A percentile compares a stretch with the other conserved stretches of the same genome.
These are phyloP conservation scores for bread wheat (Triticum aestivum) DNA, from an alignment of 176 grass and related monocot species.

Conservation along the genomic window IWGSC_CS_RefSeq_v2.1 NC_057814.1:634507925-634508424, in stretches of 20 bases:
- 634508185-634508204: constrained; percentile 29
- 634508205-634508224: constrained; percentile 35
- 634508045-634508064: no score
- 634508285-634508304: constrained; percentile 62
- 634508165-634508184: neutral
- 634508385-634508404: neutral
- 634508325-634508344: constrained; percentile 50
- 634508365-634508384: neutral
- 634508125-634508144: neutral
- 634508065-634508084: no score
- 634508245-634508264: constrained; percentile 31
- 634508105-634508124: neutral
- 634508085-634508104: neutral
- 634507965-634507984: no score
- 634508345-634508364: neutral
- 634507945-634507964: no score
- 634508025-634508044: no score
- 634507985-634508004: no score
- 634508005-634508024: no score
- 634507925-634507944: no score
- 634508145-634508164: neutral
- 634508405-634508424: neutral
- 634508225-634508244: constrained; percentile 54
- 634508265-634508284: constrained; percentile 50
- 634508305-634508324: constrained; percentile 49